Evolutionary conservation across 345 rosid genomes (phyloP).

Genomic region (Hypericum androsaemum): DNA sequence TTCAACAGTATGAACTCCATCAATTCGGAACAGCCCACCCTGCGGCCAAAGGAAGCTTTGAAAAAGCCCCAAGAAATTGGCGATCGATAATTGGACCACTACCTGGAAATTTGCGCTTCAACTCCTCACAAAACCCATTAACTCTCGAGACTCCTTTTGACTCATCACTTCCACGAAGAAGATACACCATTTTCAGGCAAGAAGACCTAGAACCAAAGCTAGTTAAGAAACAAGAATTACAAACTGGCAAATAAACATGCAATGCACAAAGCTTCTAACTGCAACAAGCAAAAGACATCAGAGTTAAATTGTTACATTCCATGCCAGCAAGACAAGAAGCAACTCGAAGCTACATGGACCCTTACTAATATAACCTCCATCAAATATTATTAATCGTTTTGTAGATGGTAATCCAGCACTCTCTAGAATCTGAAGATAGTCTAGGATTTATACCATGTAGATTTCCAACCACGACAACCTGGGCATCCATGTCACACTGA

Average conservation of each 20-base stretch:
- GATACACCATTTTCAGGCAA: conserved; percentile 30
- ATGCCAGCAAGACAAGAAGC: conserved; percentile 36
- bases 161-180: conserved; percentile 41
- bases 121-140: conserved; percentile 29
- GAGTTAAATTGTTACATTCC: conserved; percentile 27
- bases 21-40: conserved; percentile 38
- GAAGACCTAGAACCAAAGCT: conserved; percentile 18
- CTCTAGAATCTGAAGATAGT: conserved; percentile 30
- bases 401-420: conserved; percentile 36
- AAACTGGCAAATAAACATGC: too few relatives aligned
- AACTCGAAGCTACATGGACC: conserved; percentile 38
- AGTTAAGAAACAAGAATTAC: too few relatives aligned
- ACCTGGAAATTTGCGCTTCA: conserved; percentile 27
- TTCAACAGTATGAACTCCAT: conserved; percentile 11
- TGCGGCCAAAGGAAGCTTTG: conserved; percentile 32
- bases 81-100: conserved; percentile 21
- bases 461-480: conserved; percentile 37
- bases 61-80: conserved; percentile 27
- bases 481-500: conserved; percentile 12
- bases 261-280: too few relatives aligned
- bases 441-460: conserved; percentile 33
- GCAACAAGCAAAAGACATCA: too few relatives aligned
- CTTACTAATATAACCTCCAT: conserved; percentile 32
- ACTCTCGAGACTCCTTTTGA: conserved; percentile 25
- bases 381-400: conserved; percentile 24